Base-by-base conservation (phyloP, 768 basidiomycete species). In the Aureoboletus auriporus region DNA sequence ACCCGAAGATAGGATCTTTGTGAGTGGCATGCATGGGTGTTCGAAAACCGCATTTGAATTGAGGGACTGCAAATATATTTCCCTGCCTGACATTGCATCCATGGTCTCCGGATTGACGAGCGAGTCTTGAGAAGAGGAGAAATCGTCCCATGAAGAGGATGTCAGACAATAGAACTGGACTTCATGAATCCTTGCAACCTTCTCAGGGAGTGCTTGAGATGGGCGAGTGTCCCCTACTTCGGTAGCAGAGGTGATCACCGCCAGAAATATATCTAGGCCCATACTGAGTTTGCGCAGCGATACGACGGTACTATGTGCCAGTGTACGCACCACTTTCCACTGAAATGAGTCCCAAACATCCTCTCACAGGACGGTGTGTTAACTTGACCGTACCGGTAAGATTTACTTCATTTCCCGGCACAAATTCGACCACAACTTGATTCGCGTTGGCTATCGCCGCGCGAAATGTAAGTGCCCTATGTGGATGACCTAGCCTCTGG, bases 101-200 rank as follows among this genome's bases (percentile, higher is more conserved):
- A 71, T 54, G 16, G 66, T 69, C 47, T 89, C 87, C 5, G 79
- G 78, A 42, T 72, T 76, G n/a, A 79, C 61, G 39, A 74, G 61
- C n/a, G 75, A 64, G 48, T 87, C 83, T 44, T 72, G 70, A 23
- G 74, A 69, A 12, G 73, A 61, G 23, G 79, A 70, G 42, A 81
- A 70, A 56, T 89, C 84, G 60, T 99, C 96, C 89, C 89, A 99
- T 11, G 78, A 70, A 2, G 88, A 73, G 28, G 89, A 86, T 9
- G 84, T 86, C 56, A 99, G 69, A 58, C 89, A 89, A 70, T 83
- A 93, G 72, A 97, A 98, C 37, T 77, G 83, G 45, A 96, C 92
- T 61, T 89, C 84, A 52, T 93, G 83, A 47, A 99, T 93, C 52
- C 83, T 84, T 9, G 83, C 83, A 13, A 93, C 84, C 20, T 80